Conservation (phyloP, 2,329 filamentous ascomycete genomes). For the Aspergillus alliaceus region DNA sequence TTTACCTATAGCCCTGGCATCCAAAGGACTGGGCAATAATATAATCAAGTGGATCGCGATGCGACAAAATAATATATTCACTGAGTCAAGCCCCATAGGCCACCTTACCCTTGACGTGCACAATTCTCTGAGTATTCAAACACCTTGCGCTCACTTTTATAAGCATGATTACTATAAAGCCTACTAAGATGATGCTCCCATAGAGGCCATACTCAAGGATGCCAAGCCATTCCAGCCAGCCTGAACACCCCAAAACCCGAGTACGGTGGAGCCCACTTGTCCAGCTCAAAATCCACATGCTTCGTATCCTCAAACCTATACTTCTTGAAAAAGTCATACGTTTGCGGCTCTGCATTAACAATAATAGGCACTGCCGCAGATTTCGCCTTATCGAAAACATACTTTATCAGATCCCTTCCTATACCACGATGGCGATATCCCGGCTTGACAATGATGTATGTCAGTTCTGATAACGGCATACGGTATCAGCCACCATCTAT, state of each 20-base stretch:
- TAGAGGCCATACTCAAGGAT: background rate
- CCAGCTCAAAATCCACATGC: slow-evolving; percentile 18
- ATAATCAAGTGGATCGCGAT: no score
- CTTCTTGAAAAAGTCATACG: slow-evolving; percentile 13
- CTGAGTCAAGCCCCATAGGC: no score
- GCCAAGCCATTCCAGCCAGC: slow-evolving; percentile 15
- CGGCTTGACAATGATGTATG: slow-evolving; percentile 3
- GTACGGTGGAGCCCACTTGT: slow-evolving; percentile 13
- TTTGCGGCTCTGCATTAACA: slow-evolving; percentile 13
- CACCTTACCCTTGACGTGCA: no score
- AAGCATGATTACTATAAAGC: no score
- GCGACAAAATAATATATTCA: no score
- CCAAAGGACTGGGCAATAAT: no score
- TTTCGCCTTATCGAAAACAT: background rate
- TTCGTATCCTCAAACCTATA: slow-evolving; percentile 14
- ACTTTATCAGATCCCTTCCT: background rate
- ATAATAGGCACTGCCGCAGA: background rate
- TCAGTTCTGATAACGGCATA: background rate
- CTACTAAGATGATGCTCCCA: no score
- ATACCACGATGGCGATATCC: slow-evolving; percentile 1
- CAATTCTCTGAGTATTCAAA: no score
- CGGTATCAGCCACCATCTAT: background rate
- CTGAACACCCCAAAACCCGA: slow-evolving; percentile 19
- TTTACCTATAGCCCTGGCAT: no score
- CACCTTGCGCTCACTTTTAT: no score